A percentile compares a stretch with the other conserved stretches of the same genome.
Conservation (phyloP, 1,284 basidiomycete species). For the Ustilago lituana region DNA sequence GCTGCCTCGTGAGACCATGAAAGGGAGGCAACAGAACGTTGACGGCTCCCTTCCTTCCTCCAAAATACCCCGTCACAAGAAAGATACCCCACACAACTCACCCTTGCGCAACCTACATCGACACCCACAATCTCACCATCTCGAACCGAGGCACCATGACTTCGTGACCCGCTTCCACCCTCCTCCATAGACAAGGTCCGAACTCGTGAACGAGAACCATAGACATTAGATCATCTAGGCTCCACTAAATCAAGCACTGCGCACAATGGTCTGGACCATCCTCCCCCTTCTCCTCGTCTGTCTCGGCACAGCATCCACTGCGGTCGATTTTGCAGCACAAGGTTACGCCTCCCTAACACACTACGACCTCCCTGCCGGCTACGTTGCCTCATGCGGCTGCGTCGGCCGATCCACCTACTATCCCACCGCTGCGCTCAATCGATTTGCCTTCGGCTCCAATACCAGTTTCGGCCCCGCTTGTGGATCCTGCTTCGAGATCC, state of each 20-base stretch:
- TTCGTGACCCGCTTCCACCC: too few species aligned
- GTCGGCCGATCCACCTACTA: slow-evolving; percentile 47
- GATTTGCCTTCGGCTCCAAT: slow-evolving; percentile 47
- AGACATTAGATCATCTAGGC: too few species aligned
- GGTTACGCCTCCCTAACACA: slow-evolving; percentile 58
- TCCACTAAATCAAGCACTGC: neutral
- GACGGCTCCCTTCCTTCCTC: too few species aligned
- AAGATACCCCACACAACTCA: too few species aligned
- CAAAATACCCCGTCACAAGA: too few species aligned
- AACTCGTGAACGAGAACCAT: too few species aligned
- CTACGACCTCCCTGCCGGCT: slow-evolving; percentile 52
- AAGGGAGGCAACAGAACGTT: too few species aligned
- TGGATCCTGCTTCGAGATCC: slow-evolving; percentile 48
- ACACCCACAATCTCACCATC: too few species aligned
- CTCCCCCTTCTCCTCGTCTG: slow-evolving; percentile 3
- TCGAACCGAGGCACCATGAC: too few species aligned
- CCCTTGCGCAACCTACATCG: too few species aligned
- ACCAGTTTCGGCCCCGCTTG: slow-evolving; percentile 54
- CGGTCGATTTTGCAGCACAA: slow-evolving; percentile 21
- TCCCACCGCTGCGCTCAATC: slow-evolving; percentile 55
- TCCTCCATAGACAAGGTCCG: too few species aligned
- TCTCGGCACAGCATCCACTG: neutral
- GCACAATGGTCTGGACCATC: neutral
- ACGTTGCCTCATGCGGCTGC: slow-evolving; percentile 60
- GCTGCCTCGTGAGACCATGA: too few species aligned